Base-by-base conservation (phyloP, 1,284 basidiomycete genomes). In the Pascua guehoae region DNA sequence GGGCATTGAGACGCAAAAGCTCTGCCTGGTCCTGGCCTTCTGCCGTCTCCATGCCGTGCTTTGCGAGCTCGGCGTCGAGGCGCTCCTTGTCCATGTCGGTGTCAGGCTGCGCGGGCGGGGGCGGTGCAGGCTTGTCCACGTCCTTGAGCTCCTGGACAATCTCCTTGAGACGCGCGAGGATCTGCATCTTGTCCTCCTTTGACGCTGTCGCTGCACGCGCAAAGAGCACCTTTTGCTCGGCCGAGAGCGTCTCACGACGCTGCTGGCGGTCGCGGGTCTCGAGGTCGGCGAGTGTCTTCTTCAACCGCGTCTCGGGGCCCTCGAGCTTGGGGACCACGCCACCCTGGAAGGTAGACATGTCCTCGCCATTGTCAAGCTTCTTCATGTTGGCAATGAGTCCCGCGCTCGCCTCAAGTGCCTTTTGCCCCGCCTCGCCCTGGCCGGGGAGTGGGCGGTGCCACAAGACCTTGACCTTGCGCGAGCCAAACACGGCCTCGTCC, bases 361-460 rank as follows among this genome's bases (percentile, higher is more conserved):
- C 62, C 42, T 65, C 64, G 4, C 68, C 69, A n/a, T 53, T 59
- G 48, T 71, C 65, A 15, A 72, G 58, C 53, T 68, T 68, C 52
- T 73, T 69, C 53, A 85, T 82, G 67, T 85, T 87, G 37, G 86
- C 85, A 9, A 93, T 81, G 12, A 88, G 65, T 10, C 84, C 80
- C 11, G 86, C 88, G 41, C 87, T 89, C 5, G 88, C 88, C 39
- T 88, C 89, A 49, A 94, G 78, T 77, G 87, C 83, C 63, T 86
- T 82, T 53, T 85, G 79, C 1, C 90, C 91, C 15, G 79, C 81
- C 61, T 84, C 85, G 14, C 90, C 91, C 66, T 91, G 88, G 0
- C 91, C 91, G 54, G 88, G 88, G 83, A 91, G 84, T 4, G 91
- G 91, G 64, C 87, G 81, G 79, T 94, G 91, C 91, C 91, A 94